Base-by-base conservation (phyloP, 2,329 filamentous ascomycete species). In the Periconia sp. region DNA sequence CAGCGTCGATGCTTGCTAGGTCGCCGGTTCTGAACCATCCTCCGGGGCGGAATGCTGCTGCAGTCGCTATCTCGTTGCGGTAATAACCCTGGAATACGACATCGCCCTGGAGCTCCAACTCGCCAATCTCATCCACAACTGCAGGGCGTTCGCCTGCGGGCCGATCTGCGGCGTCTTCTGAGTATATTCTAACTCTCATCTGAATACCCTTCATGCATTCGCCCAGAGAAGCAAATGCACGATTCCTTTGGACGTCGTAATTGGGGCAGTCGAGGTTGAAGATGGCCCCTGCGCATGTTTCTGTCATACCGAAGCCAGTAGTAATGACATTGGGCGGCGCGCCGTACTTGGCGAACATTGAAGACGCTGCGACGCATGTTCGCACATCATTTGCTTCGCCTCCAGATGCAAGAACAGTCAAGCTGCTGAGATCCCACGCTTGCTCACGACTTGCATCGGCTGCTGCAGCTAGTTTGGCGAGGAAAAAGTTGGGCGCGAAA, bases 231-330 rank as follows among this genome's bases (percentile, higher is more conserved):
- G 73, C 63, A 19, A 76, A 68, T 12, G 60, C 54, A 2, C 36
- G 36, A 1, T 46, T 44, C 1, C 54, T 40, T 0, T 46, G 34
- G 0, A 70, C 15, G 39, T 79, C 77, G 39, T 71, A 72, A 0
- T 36, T 25, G 0, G 78, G 78, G 36, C 71, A 78, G 1, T 65
- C 37, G 0, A 50, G 23, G 21, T 71, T 74, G 62, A 67, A 79
- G 15, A 79, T 78, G 3, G 64, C 50, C 0, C 78, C 78, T 0
- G 76, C 78, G 48, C 77, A 81, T 0, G 77, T 81, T 61, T 81
- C 78, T 0, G 77, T 80, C 75, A 79, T 76, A 7, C 77, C 73
- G 28, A 74, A 79, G 0, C 71, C 75, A 0, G 76, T 66, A 3
- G 46, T 50, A 12, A 79, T 66, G 5, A 73, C 62, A 5, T 67